These are phyloP conservation scores for Neonectria hederae DNA, from an alignment of 2,329 filamentous ascomycete genomes.

Conservation along the genomic window DNA sequence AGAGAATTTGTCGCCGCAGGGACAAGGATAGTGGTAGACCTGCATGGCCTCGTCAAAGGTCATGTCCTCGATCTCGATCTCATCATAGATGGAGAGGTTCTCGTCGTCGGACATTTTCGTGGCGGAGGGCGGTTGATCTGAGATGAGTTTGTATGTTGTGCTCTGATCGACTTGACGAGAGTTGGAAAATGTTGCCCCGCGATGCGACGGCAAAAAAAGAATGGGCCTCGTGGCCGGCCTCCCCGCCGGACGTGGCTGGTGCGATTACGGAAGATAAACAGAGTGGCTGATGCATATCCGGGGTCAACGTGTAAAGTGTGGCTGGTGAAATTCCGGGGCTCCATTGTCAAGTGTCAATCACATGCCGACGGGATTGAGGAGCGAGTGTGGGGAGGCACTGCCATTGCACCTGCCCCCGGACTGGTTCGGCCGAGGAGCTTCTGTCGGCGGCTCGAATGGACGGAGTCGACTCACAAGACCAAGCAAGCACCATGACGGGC, in stretches of 20 bases:
- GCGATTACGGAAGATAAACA: background rate
- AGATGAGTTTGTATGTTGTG: background rate
- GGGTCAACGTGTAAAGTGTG: constrained; percentile 8
- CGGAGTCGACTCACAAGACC: constrained; percentile 15
- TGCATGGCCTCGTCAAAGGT: constrained; percentile 83
- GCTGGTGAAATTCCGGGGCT: constrained; percentile 21
- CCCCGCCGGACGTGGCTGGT: constrained; percentile 33
- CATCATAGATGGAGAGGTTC: constrained; percentile 84
- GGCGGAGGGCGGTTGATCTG: background rate
- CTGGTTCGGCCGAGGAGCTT: constrained; percentile 43
- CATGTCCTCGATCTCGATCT: constrained; percentile 99
- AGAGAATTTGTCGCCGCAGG: constrained; percentile 96
- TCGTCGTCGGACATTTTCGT: constrained; percentile 70
- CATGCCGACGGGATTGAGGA: constrained; percentile 36
- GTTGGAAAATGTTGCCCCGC: constrained; percentile 40
- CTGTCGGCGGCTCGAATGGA: constrained; percentile 7
- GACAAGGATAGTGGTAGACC: constrained; percentile 96
- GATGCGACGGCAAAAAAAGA: constrained; percentile 34
- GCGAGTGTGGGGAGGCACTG: constrained; percentile 38
- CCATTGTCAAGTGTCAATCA: constrained; percentile 37
- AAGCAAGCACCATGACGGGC: constrained; percentile 1
- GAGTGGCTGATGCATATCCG: constrained; percentile 27
- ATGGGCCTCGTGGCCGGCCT: too few species aligned
- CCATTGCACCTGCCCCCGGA: constrained; percentile 39
- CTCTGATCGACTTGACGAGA: background rate